Evolutionary conservation across 2,329 filamentous ascomycete species (phyloP).

Genomic region (Rutstroemia sydowiana): DNA sequence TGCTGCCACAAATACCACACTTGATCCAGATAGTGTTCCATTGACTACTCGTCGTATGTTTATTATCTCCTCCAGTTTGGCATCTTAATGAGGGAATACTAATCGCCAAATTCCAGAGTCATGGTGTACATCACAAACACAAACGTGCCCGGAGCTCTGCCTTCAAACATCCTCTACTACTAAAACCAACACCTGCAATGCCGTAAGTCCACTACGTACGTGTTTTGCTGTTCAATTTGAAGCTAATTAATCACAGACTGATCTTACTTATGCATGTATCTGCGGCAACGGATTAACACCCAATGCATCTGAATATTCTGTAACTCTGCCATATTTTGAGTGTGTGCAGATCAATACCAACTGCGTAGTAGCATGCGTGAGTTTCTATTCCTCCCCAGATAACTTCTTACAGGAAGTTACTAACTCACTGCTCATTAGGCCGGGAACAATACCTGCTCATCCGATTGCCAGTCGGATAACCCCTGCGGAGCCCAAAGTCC

Average conservation of each 20-base stretch:
- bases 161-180: slow-evolving; percentile 45
- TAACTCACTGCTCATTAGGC: too few relatives aligned
- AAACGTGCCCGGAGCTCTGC: slow-evolving; percentile 67
- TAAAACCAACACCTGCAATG: slow-evolving; percentile 57
- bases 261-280: slow-evolving; percentile 63
- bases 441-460: slow-evolving; percentile 50
- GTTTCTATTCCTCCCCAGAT: too few relatives aligned
- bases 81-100: background rate
- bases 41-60: slow-evolving; percentile 34
- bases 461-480: slow-evolving; percentile 55
- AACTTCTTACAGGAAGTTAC: too few relatives aligned
- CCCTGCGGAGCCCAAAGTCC: slow-evolving; percentile 67
- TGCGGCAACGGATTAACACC: slow-evolving; percentile 60
- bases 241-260: slow-evolving; percentile 34
- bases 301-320: slow-evolving; percentile 68
- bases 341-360: slow-evolving; percentile 66
- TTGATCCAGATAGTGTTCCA: slow-evolving; percentile 56
- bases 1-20: slow-evolving; percentile 52
- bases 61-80: background rate
- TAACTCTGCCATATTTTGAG: slow-evolving; percentile 71
- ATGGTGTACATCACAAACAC: slow-evolving; percentile 60
- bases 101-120: slow-evolving; percentile 34
- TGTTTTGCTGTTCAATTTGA: background rate
- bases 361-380: slow-evolving; percentile 56
- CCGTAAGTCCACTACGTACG: slow-evolving; percentile 39